Evolutionary conservation across 2,329 filamentous ascomycete genomes (phyloP).

Genomic region (Chaetomium globosum): DNA sequence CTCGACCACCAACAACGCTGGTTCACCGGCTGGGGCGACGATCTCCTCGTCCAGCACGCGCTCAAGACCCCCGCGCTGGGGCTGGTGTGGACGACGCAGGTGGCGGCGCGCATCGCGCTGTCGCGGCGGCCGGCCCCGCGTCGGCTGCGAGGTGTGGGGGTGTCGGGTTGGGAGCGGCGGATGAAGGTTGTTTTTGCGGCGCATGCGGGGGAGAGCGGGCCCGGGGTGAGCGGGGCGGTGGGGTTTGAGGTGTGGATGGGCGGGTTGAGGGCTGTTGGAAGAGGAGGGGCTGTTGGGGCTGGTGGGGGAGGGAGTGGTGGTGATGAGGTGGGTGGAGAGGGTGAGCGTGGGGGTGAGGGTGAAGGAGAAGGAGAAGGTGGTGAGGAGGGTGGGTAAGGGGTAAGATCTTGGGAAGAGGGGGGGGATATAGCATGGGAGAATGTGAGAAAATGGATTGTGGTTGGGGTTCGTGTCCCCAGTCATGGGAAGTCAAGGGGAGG

Average conservation of each 20-base stretch:
- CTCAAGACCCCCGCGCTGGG: constrained; percentile 86
- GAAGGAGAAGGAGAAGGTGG: neutral
- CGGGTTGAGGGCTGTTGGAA: constrained; percentile 53
- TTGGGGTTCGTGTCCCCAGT: neutral
- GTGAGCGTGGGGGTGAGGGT: neutral
- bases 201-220: constrained; percentile 62
- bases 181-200: constrained; percentile 90
- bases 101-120: constrained; percentile 78
- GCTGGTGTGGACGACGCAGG: constrained; percentile 87
- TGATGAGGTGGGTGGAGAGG: neutral
- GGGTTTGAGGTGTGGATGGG: constrained; percentile 76
- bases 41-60: constrained; percentile 42
- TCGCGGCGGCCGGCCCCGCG: constrained; percentile 64
- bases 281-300: constrained; percentile 21
- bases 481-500: neutral
- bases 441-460: neutral
- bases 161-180: constrained; percentile 51
- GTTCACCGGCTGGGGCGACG: constrained; percentile 94
- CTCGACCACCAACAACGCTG: constrained; percentile 90
- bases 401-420: neutral
- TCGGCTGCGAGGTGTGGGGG: no score
- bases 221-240: constrained; percentile 53
- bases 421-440: no score
- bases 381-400: neutral
- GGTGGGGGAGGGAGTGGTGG: constrained; percentile 26